Base-by-base conservation (phyloP, 345 rosid species). In the Pelargonium nanum region DNA sequence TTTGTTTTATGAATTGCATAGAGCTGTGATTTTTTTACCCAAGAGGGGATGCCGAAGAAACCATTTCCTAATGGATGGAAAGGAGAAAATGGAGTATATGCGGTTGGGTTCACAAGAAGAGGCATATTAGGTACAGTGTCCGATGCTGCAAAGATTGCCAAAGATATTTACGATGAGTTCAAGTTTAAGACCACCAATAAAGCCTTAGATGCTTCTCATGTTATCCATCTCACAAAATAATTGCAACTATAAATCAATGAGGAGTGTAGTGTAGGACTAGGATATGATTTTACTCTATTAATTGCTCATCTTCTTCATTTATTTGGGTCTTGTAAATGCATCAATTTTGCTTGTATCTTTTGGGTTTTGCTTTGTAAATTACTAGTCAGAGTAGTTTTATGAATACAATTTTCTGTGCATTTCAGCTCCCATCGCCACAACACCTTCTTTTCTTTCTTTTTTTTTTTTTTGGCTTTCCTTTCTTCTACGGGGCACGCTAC, bases 51-150 rank as follows among this genome's bases (percentile, higher is more conserved):
- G 83, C 98, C 98, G 0, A 83, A 45, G 70, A 78, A 85, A 53
- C 83, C 83, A 50, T 89, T 83, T 71, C 97, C 97, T 1, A 73
- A 82, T 68, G 81, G 93, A 0, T 89, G 98, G 98, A 89, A 80
- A 58, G 98, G 93, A 32, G 82, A 55, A 26, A 70, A 78, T 40
- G 93, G 98, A 45, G 61, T 92, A 5, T 92, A 92, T 68, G 72
- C 89, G 0, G 98, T 89, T 61, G 98, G 98, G 19, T 92, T 92
- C 64, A 85, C 95, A 34, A 75, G 87, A 61, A 81, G 88, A 64
- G 98, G 98, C 4, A 84, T 92, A 19, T 74, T 72, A 7, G 98
- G 97, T 60, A 81, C 91, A 61, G 78, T 88, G 6, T 60, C 70
- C 1, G 97, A 92, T 67, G 93, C 98, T 65, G 78, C 74, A 57